Evolutionary conservation across 208 protist species (phyloP), one percentile per base, ranked within the genome.

Genomic region (Histomonas meleagridis): DNA sequence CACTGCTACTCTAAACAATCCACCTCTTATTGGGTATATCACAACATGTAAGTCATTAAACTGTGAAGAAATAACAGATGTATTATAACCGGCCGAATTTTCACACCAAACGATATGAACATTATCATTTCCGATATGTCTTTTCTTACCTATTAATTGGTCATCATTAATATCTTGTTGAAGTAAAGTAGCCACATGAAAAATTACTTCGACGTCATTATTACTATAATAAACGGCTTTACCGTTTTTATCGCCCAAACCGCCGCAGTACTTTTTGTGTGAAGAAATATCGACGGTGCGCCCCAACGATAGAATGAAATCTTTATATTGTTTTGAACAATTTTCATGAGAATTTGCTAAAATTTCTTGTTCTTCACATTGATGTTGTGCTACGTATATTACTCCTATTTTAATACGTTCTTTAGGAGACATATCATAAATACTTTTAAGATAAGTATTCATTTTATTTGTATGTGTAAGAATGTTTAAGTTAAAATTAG

Each of bases 101-200:
- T 90, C 79, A 35, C n/a, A 43, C 79, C 79, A 90, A 46, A 90
- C 28, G 16, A 90, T 90, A 49, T 90, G 46, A 46, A 90, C 49
- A 55, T 90, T 55, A 62, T 90, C 79, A 90, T 90, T 90, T 55
- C 79, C 79, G 10, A 90, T 62, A 23, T 90, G 79, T 62, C 48
- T 55, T 32, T 90, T 90, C 35, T 62, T 55, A 26, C 32, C 12
- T 16, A 62, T 62, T 55, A n/a, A 51, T 40, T 90, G 79, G 26
- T 43, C 28, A 90, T 90, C 79, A 49, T 46, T 46, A 40, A 32
- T 26, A 43, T 46, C 18, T 21, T 65, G 26, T 16, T 26, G 79
- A 32, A 90, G 46, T 3, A 55, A 26, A 26, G 79, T 57, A 26
- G 79, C 40, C 16, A 90, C 79, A 62, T 90, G 79, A 28, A 90